Conservation (phyloP, 2,329 filamentous ascomycete species). For the Fusarium austroafricanum region DNA sequence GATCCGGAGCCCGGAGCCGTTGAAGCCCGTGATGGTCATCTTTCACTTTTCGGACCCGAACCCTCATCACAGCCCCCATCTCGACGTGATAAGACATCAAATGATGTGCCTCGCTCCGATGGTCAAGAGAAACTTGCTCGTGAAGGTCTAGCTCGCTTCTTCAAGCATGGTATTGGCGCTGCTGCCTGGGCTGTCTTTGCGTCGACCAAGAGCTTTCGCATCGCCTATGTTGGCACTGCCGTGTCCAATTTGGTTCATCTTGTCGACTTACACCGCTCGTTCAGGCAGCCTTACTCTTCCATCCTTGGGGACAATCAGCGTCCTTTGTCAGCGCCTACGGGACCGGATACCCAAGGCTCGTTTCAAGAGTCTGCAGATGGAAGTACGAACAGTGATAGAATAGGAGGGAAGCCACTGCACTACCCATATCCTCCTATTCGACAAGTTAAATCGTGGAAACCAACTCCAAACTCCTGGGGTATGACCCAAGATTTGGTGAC, state of each 20-base stretch:
- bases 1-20: conserved; percentile 28
- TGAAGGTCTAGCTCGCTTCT: conserved; percentile 41
- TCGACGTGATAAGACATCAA: not conserved
- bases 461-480: conserved; percentile 34
- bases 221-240: conserved; percentile 44
- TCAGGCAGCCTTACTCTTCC: conserved; percentile 39
- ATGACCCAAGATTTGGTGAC: conserved; percentile 38
- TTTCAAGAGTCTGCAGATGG: conserved; percentile 29
- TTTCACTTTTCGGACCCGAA: conserved; percentile 14
- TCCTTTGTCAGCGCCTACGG: conserved; percentile 24
- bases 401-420: conserved; percentile 26
- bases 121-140: conserved; percentile 42
- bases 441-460: conserved; percentile 42
- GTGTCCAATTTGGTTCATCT: conserved; percentile 44
- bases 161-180: conserved; percentile 42
- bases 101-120: conserved; percentile 7
- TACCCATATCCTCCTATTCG: conserved; percentile 45
- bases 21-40: not conserved
- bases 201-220: conserved; percentile 43
- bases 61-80: not conserved
- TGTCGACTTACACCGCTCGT: conserved; percentile 39
- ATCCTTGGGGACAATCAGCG: conserved; percentile 4
- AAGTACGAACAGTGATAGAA: conserved; percentile 25
- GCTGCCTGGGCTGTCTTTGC: conserved; percentile 44
- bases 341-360: conserved; percentile 30